Percentiles rank a stretch among this genome's conserved stretches.
These are phyloP conservation scores for Aspergillus sp. DNA, from an alignment of 2,329 filamentous ascomycete species.

Conservation along the genomic window DNA sequence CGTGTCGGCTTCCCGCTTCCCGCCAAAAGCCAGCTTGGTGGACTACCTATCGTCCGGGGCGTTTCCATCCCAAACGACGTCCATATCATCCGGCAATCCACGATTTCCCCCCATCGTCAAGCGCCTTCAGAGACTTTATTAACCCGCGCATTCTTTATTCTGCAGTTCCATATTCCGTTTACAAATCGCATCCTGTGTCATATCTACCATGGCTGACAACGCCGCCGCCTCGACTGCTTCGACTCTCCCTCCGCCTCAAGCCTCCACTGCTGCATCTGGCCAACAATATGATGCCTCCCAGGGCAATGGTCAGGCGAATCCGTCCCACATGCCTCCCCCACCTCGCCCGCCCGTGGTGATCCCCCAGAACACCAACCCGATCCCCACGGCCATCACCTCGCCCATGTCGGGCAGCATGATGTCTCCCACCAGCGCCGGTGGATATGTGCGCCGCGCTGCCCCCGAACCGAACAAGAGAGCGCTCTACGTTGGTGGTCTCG, in stretches of 20 bases:
- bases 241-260: conserved; percentile 69
- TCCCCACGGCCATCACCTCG: conserved; percentile 87
- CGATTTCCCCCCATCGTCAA: conserved; percentile 7
- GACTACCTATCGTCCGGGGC: conserved; percentile 27
- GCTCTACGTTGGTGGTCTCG: conserved; percentile 90
- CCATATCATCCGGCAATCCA: conserved; percentile 13
- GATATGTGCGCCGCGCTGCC: conserved; percentile 82
- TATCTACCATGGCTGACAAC: conserved; percentile 72
- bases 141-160: conserved; percentile 20
- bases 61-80: conserved; percentile 20
- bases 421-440: conserved; percentile 79
- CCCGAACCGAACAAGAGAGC: conserved; percentile 99
- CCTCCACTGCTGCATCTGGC: conserved; percentile 69
- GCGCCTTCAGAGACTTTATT: conserved; percentile 14
- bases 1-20: conserved; percentile 20
- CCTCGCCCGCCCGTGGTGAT: conserved; percentile 82
- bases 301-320: conserved; percentile 65
- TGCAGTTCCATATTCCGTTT: conserved; percentile 16
- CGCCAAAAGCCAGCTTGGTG: conserved; percentile 14
- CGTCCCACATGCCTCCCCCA: conserved; percentile 81
- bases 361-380: conserved; percentile 92
- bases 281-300: conserved; percentile 70
- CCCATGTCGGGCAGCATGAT: conserved; percentile 76
- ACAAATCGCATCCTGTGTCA: conserved; percentile 19
- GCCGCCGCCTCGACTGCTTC: conserved; percentile 61